Evolutionary conservation across 2,329 filamentous ascomycete species (phyloP), one percentile per base, ranked within the genome.

Genomic region (Nannizzia gypsea): DNA sequence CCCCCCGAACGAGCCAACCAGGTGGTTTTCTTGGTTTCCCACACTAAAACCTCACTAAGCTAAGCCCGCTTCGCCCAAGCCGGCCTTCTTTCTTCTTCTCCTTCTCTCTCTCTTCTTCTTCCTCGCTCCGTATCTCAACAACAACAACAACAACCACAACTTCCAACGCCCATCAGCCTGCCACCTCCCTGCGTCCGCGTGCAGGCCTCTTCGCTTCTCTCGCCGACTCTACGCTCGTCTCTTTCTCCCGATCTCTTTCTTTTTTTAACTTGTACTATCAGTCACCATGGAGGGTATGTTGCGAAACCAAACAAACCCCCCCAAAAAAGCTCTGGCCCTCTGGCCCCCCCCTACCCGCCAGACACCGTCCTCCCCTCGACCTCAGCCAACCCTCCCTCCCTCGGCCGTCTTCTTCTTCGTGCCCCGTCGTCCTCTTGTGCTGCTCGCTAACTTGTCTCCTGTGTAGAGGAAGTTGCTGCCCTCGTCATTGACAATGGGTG

Each of bases 401-500:
- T 6, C 31, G 11, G 31, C 8, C n/a, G n/a, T n/a, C 31, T 11
- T 34, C 31, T 6, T 34, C 31, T 34, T 11, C 31, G 31, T 34
- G 31, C 60, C 58, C 62, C 56, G 60, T 63, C 63, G 61, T 60
- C 62, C 60, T 60, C 62, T 56, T 63, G 60, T 62, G 50, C 40
- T 52, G 61, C 56, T 58, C 56, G 70, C 75, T 77, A 69, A 77
- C 82, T 67, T 81, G 73, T 36, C 63, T 59, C 68, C 74, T 65
- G 64, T 64, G 79, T 77, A 97, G 93, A 99, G 86, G 93, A 99
- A 90, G 93, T 99, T 81, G 93, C 93, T 80, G 93, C 93, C 80
- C 91, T 99, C 89, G 93, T 99, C 81, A 97, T 99, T 83, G 93
- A 99, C 91, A 99, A 99, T 97, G 93, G 93, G 93, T 99, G 92